Base-by-base conservation (phyloP, 1,284 basidiomycete species). In the Fomitopsis betulina region DNA sequence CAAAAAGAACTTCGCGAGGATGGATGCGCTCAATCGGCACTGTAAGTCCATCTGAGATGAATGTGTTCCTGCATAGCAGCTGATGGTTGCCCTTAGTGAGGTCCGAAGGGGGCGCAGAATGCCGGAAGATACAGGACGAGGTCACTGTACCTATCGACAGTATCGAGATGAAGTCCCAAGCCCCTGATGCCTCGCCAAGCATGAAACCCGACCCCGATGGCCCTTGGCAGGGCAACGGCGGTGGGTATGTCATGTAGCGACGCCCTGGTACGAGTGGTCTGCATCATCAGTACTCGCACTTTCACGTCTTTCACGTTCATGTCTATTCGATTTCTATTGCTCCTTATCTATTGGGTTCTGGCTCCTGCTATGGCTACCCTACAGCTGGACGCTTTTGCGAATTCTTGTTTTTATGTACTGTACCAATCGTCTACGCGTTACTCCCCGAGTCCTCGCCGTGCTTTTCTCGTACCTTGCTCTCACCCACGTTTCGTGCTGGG, bases 1-100 rank as follows among this genome's bases (percentile, higher is more conserved):
- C 69, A 78, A 79, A 65, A 89, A 89, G 76, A 86, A 82, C 60
- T 92, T 92, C 73, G 87, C 87, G 54, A 73, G 89, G 60, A 87
- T 91, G 82, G 88, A 91, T 69, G 90, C 89, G 53, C 77, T 92
- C 45, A 91, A 91, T 70, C 73, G 89, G 58, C 89, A 92, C 73
- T 67, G 87, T 89, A 69, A 74, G 87, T 84, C 58, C 54, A 58
- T 53, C 32, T 49, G 53, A 30, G 43, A 19, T 53, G 25, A 54
- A n/a, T 53, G 6, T 23, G 54, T 58, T 21, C 47, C 33, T 27
- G 23, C 3, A 47, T 1, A 32, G 27, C 54, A 33, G 27, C 47
- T 63, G 39, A 60, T 52, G 25, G 40, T 52, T 12, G 12, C 40
- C n/a, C 57, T 60, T 62, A 83, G 81, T 84, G 59, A 76, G 77